Evolutionary conservation across 73 alveolate species (phyloP).

Genomic region (Paramecium sexaurelia): DNA sequence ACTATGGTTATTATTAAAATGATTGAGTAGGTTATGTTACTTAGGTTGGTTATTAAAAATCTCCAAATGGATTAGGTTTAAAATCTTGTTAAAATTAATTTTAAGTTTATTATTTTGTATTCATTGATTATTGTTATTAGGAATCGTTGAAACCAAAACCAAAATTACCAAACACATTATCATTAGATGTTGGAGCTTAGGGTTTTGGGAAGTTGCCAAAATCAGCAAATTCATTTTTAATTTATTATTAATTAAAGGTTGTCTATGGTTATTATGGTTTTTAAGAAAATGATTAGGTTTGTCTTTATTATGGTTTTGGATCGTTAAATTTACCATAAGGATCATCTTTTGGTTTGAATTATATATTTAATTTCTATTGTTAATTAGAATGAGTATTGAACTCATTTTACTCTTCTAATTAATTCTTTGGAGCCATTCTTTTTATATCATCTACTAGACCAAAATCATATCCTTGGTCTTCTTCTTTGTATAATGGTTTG

Average conservation of each 20-base stretch:
- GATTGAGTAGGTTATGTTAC: neutral
- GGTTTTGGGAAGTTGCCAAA: constrained; percentile 17
- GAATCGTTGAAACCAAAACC: neutral
- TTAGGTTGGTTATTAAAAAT: neutral
- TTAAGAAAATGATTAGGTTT: neutral
- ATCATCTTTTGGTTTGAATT: constrained; percentile 33
- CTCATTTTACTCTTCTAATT: constrained; percentile 1
- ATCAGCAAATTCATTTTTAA: neutral
- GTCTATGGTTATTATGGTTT: neutral
- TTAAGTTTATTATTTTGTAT: neutral
- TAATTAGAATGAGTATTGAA: constrained; percentile 16
- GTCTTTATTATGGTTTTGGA: neutral
- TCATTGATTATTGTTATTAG: neutral
- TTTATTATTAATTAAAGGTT: neutral
- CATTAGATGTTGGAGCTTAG: neutral
- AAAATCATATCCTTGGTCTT: constrained; percentile 26
- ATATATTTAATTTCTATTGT: neutral
- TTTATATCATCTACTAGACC: constrained; percentile 5
- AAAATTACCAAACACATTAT: constrained; percentile 32
- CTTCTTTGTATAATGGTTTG: constrained; percentile 27
- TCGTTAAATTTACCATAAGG: neutral
- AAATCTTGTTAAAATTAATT: neutral
- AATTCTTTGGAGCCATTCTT: constrained; percentile 1
- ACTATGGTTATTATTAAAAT: neutral
- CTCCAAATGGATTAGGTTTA: neutral